These are phyloP conservation scores for Neurospora sp. DNA, from an alignment of 495 filamentous ascomycete genomes.

Conservation along the genomic window DNA sequence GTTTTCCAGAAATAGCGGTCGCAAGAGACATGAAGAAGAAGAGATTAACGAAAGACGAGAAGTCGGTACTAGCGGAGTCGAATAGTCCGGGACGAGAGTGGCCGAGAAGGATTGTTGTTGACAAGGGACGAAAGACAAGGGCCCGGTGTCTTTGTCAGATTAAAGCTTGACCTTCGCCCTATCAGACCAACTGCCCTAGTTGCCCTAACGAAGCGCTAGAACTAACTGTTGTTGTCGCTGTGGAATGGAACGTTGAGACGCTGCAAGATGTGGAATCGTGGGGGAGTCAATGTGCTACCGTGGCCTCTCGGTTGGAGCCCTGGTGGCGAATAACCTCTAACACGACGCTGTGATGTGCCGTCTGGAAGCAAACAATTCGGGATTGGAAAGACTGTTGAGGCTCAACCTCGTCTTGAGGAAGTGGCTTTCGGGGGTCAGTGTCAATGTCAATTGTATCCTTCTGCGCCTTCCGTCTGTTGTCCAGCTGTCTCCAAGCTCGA, in stretches of 20 bases:
- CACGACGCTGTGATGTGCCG: not conserved
- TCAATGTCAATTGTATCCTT: not conserved
- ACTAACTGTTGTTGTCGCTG: not conserved
- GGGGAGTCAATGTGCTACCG: not conserved
- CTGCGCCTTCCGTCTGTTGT: not conserved
- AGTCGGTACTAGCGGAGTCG: not conserved
- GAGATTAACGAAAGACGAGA: not conserved
- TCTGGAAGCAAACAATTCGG: not conserved
- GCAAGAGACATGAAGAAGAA: not conserved
- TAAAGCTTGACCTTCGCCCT: not conserved
- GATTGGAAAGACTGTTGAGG: not conserved
- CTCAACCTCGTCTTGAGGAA: not conserved
- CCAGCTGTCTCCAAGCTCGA: not conserved
- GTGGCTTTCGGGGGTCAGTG: not conserved
- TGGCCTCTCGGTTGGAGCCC: constrained; percentile 4
- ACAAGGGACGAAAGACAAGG: not conserved
- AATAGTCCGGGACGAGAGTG: not conserved
- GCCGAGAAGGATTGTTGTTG: not conserved
- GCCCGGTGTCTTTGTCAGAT: not conserved
- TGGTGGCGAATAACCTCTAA: not conserved
- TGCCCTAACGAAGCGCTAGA: not conserved
- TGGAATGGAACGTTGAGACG: not conserved
- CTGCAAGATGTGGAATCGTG: not conserved
- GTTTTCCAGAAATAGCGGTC: not conserved
- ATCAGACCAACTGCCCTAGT: not conserved